phyloP scores from a whole-genome alignment of 306 rosid species.

The Carpinus fangiana region DNA sequence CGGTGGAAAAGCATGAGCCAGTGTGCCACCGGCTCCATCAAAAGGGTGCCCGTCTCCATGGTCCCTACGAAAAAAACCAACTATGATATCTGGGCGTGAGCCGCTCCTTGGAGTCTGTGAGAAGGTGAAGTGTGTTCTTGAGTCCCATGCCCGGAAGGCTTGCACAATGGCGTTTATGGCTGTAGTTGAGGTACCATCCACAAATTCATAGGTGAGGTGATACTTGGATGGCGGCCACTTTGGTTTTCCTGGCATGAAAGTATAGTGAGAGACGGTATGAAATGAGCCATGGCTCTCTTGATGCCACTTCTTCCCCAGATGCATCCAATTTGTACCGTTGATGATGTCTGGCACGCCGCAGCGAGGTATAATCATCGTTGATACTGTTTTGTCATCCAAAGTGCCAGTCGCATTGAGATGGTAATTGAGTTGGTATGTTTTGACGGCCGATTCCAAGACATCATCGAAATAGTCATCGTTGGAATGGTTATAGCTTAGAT shows the following conservation, averaged over 20 bases:
- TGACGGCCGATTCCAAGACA: neutral
- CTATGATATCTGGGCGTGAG: neutral
- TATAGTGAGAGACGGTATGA: neutral
- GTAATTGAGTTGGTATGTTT: neutral
- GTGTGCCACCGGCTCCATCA: neutral
- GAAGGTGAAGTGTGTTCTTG: neutral
- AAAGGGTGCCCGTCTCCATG: neutral
- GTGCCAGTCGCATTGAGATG: neutral
- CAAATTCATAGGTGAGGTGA: neutral
- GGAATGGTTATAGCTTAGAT: neutral
- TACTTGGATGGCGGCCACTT: slow-evolving; percentile 1
- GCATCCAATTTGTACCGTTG: neutral
- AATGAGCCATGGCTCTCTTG: neutral
- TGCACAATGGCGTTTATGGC: neutral
- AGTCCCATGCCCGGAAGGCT: neutral
- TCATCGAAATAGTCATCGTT: neutral
- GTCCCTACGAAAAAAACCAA: neutral
- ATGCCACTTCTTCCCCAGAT: neutral
- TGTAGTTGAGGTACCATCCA: neutral
- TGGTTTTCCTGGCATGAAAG: neutral
- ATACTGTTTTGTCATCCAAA: neutral
- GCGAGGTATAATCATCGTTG: neutral
- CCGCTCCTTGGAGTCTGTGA: neutral
- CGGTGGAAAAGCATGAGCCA: slow-evolving; percentile 5
- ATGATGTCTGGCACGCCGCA: neutral